A percentile compares a stretch with the other conserved stretches of the same genome.
These are phyloP conservation scores for Marasmius oreades DNA, from an alignment of 1,284 basidiomycete genomes.

Conservation along the genomic window DNA sequence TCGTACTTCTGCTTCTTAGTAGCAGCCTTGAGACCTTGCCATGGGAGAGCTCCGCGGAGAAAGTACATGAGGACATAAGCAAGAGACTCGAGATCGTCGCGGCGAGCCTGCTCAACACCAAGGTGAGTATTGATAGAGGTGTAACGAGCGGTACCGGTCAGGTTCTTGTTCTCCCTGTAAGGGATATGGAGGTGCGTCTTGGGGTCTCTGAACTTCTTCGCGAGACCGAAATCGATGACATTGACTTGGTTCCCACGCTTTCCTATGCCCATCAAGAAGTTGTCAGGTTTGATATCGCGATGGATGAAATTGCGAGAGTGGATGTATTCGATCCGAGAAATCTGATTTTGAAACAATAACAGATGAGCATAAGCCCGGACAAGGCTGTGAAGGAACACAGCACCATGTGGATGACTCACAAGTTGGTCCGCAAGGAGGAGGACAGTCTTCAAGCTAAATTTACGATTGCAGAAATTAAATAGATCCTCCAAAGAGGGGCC, in stretches of 20 bases:
- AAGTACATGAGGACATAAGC: conserved; percentile 99
- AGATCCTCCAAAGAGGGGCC: conserved; percentile 97
- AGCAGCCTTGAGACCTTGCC: conserved; percentile 97
- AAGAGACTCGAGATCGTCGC: conserved; percentile 94
- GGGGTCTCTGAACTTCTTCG: conserved; percentile 99
- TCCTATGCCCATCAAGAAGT: conserved; percentile 99
- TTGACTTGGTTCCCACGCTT: conserved; percentile 99
- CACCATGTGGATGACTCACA: conserved; percentile 42
- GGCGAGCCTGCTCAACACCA: conserved; percentile 94
- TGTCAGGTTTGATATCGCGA: conserved; percentile 99
- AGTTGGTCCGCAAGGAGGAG: conserved; percentile 96
- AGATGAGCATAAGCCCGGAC: conserved; percentile 8
- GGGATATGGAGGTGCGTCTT: conserved; percentile 99
- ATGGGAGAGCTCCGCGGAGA: conserved; percentile 92
- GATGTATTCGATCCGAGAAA: conserved; percentile 98
- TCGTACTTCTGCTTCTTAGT: conserved; percentile 99
- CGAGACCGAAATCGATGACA: conserved; percentile 98
- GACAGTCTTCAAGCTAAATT: conserved; percentile 97
- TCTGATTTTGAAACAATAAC: conserved; percentile 48
- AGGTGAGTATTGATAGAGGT: conserved; percentile 99
- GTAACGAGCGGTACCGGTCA: conserved; percentile 98
- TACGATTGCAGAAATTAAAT: conserved; percentile 99
- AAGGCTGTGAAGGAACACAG: conserved; percentile 10
- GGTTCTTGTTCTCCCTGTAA: conserved; percentile 99
- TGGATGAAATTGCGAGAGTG: conserved; percentile 99